phyloP scores from a whole-genome alignment of 371 early-diverging fungal species.

The Apophysomyces ossiformis region DNA sequence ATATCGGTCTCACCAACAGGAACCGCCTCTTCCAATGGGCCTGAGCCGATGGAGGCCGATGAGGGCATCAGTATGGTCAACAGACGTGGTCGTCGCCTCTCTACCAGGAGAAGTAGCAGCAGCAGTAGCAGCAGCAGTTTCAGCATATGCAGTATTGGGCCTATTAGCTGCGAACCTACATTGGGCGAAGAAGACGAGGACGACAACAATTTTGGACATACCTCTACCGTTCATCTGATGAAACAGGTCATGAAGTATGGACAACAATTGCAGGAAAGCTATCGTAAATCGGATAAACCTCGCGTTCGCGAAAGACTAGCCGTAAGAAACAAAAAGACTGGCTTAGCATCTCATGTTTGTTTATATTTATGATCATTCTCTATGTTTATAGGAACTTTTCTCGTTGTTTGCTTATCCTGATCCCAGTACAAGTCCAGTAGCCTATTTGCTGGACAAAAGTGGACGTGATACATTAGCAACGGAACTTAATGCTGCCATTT shows the following conservation, averaged over 20 bases:
- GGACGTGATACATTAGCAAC: conserved; percentile 34
- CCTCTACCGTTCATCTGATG: conserved; percentile 17
- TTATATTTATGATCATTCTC: background rate
- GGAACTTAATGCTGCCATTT: conserved; percentile 23
- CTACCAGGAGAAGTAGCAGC: conserved; percentile 1
- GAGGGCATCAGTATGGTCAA: background rate
- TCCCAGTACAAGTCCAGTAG: conserved; percentile 57
- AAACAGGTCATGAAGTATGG: conserved; percentile 71
- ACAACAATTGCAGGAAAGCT: conserved; percentile 70
- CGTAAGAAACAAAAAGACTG: conserved; percentile 21
- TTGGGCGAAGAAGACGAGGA: conserved; percentile 41
- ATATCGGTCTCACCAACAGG: background rate
- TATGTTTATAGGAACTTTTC: conserved; percentile 52
- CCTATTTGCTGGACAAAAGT: conserved; percentile 53
- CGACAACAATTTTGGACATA: conserved; percentile 23
- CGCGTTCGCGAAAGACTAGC: conserved; percentile 25
- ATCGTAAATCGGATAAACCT: conserved; percentile 53
- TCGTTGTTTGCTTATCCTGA: conserved; percentile 83
- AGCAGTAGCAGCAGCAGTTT: conserved; percentile 10
- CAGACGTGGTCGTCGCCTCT: conserved; percentile 19
- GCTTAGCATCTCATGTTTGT: background rate
- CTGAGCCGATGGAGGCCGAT: background rate
- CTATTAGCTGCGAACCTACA: background rate
- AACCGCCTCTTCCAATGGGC: background rate
- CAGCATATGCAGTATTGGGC: conserved; percentile 3